Evolutionary conservation across 2,329 filamentous ascomycete species (phyloP).

Genomic region (Pseudonectria foliicola): DNA sequence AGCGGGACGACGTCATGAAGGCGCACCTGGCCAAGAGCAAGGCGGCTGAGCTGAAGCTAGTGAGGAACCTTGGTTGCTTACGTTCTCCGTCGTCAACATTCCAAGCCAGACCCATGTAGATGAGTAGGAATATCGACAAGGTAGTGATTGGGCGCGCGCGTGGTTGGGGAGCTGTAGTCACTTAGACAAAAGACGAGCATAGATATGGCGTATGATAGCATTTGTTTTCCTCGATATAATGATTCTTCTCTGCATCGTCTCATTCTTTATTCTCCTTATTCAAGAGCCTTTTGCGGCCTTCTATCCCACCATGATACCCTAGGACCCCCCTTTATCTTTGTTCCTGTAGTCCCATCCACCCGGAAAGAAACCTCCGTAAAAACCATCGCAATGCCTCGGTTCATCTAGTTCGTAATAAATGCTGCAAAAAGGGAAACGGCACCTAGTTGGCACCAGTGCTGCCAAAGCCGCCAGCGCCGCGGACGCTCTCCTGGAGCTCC

Average conservation of each 20-base stretch:
- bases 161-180: background rate
- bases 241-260: conserved; percentile 1
- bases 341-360: no score
- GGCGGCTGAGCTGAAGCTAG: conserved; percentile 81
- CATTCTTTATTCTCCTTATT: conserved; percentile 4
- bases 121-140: background rate
- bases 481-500: conserved; percentile 81
- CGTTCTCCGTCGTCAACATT: conserved; percentile 59
- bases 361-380: conserved; percentile 5
- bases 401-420: background rate
- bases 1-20: conserved; percentile 44
- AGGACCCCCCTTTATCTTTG: no score
- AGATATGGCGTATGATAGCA: conserved; percentile 1
- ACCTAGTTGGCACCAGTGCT: conserved; percentile 60
- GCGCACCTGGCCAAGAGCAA: conserved; percentile 66
- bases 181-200: conserved; percentile 5
- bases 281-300: background rate
- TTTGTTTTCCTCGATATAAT: no score
- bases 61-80: conserved; percentile 65
- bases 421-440: background rate
- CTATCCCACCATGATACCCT: no score
- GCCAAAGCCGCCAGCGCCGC: conserved; percentile 85
- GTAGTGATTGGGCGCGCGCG: no score
- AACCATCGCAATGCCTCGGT: background rate
- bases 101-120: conserved; percentile 45